Percentiles rank a stretch among this genome's conserved stretches.
phyloP scores from a whole-genome alignment of 1,139 yeast species.

The Blastobotrys capitulatus region DNA sequence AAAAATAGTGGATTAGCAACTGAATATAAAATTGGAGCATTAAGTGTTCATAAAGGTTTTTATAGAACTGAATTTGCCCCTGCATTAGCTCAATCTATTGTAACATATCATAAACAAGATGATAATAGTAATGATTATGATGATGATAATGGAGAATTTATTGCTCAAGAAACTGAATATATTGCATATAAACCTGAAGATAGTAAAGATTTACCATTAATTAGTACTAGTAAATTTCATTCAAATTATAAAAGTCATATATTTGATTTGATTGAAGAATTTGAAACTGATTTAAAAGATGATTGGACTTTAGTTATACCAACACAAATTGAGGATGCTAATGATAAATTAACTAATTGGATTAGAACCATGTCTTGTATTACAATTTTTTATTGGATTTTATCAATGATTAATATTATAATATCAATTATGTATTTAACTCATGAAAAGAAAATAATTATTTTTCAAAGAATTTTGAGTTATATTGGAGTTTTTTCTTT shows the following conservation, averaged over 20 bases:
- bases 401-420: background rate
- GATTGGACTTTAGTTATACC: background rate
- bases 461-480: background rate
- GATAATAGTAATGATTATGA: background rate
- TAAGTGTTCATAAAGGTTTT: background rate
- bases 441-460: background rate
- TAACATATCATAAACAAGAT: background rate
- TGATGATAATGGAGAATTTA: background rate
- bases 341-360: background rate
- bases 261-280: background rate
- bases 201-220: background rate
- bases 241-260: background rate
- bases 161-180: slow-evolving; percentile 1
- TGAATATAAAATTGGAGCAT: background rate
- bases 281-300: background rate
- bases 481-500: background rate
- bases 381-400: background rate
- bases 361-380: background rate
- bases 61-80: background rate
- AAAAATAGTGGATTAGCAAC: background rate
- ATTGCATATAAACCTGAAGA: background rate
- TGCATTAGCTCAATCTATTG: background rate
- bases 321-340: background rate
- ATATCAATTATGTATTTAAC: background rate
- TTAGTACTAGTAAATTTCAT: background rate